Evolutionary conservation across 2,329 filamentous ascomycete species (phyloP).

Genomic region (Cladosporium cucumerinum): DNA sequence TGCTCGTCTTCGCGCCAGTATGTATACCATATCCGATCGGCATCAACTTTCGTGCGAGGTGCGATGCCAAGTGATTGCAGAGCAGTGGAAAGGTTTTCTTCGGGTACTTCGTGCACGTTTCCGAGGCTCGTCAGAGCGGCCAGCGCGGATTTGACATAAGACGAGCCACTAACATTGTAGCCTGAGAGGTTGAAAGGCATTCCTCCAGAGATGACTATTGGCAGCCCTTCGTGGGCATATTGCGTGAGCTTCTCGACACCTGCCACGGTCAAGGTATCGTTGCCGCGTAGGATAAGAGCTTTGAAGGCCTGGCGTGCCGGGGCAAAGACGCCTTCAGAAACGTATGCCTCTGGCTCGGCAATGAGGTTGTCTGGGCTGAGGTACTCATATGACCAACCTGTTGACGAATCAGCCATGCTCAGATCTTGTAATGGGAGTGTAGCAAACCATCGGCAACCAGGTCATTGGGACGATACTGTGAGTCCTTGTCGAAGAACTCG

Average conservation of each 20-base stretch:
- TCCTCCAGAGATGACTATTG: conserved; percentile 42
- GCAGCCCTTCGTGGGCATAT: conserved; percentile 40
- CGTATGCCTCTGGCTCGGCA: conserved; percentile 37
- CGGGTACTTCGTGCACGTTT: conserved; percentile 38
- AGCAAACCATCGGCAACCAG: conserved; percentile 25
- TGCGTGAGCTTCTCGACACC: conserved; percentile 36
- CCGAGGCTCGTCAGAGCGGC: conserved; percentile 24
- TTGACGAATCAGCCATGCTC: background rate
- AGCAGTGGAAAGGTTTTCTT: conserved; percentile 32
- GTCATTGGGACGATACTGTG: conserved; percentile 26
- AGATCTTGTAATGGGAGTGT: background rate
- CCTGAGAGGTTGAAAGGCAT: conserved; percentile 29
- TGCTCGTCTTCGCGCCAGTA: conserved; percentile 35
- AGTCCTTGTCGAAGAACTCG: conserved; percentile 17
- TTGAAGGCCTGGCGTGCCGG: conserved; percentile 42
- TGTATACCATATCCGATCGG: conserved; percentile 36
- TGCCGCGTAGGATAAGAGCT: conserved; percentile 40
- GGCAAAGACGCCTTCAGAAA: conserved; percentile 38
- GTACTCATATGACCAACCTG: conserved; percentile 41
- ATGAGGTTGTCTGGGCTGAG: conserved; percentile 45
- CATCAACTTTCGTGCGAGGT: conserved; percentile 32
- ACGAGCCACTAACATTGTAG: conserved; percentile 19
- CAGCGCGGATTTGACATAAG: conserved; percentile 25
- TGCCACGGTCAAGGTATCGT: conserved; percentile 37
- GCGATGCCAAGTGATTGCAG: conserved; percentile 33